phyloP scores from a whole-genome alignment of 345 rosid genomes.

The Orychophragmus violaceus region DNA sequence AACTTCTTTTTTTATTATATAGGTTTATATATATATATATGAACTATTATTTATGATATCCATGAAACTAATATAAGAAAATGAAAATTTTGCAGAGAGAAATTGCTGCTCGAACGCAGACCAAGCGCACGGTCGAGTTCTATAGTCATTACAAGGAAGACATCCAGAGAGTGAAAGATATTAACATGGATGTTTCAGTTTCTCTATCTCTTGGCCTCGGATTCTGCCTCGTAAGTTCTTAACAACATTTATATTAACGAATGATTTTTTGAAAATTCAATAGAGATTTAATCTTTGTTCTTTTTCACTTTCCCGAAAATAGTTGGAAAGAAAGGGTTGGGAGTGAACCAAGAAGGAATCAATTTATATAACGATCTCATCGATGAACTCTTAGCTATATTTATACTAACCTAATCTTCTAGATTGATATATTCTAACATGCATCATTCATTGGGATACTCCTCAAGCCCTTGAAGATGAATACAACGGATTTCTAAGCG shows the following conservation, averaged over 20 bases:
- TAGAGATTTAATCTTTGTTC: background rate
- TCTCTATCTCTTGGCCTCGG: slow-evolving; percentile 53
- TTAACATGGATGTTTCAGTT: slow-evolving; percentile 43
- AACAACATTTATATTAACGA: no score
- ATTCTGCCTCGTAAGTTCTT: slow-evolving; percentile 35
- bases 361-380: slow-evolving; percentile 44
- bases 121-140: slow-evolving; percentile 29
- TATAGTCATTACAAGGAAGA: slow-evolving; percentile 41
- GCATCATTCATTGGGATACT: slow-evolving; percentile 44
- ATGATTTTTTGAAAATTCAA: background rate
- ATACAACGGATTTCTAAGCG: slow-evolving; percentile 48
- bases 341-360: slow-evolving; percentile 47
- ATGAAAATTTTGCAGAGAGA: slow-evolving; percentile 10
- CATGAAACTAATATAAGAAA: background rate
- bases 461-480: slow-evolving; percentile 63
- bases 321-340: slow-evolving; percentile 41
- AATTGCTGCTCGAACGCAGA: slow-evolving; percentile 32
- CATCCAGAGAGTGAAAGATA: slow-evolving; percentile 28
- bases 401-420: background rate
- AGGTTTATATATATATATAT: background rate
- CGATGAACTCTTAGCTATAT: slow-evolving; percentile 37
- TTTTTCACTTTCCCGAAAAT: background rate
- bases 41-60: background rate
- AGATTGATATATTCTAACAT: background rate
- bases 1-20: background rate